phyloP scores from a whole-genome alignment of 1,284 basidiomycete species.

The Afroboletus lepidellus region DNA sequence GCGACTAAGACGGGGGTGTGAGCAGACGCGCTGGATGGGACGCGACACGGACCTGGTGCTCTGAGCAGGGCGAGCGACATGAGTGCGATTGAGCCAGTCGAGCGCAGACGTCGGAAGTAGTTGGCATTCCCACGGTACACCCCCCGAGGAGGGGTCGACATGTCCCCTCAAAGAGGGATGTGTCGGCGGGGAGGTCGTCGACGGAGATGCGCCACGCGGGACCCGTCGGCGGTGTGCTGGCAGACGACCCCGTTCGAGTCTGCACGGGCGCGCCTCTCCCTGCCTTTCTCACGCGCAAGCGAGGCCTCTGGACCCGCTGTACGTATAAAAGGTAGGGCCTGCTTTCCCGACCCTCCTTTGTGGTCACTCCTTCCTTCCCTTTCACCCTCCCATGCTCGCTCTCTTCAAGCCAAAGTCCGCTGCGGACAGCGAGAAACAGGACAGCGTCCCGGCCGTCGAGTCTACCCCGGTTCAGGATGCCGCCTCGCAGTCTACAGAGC shows the following conservation, averaged over 20 bases:
- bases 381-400: slow-evolving; percentile 25
- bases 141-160: slow-evolving; percentile 15
- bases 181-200: not conserved
- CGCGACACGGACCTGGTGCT: slow-evolving; percentile 40
- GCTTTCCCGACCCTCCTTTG: slow-evolving; percentile 9
- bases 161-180: not conserved
- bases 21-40: not conserved
- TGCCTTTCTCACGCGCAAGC: slow-evolving; percentile 36
- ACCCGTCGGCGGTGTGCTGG: not conserved
- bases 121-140: slow-evolving; percentile 15
- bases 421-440: slow-evolving; percentile 15
- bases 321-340: slow-evolving; percentile 29
- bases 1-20: slow-evolving; percentile 5
- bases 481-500: not conserved
- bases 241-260: not conserved
- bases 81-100: not conserved
- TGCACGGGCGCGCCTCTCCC: not conserved
- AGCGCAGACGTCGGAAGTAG: not conserved
- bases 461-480: slow-evolving; percentile 1
- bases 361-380: not conserved
- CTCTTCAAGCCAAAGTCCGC: slow-evolving; percentile 26
- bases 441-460: not conserved
- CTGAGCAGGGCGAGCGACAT: slow-evolving; percentile 55
- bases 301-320: slow-evolving; percentile 9
- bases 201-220: not conserved